Evolutionary conservation across 768 basidiomycete species (phyloP).

Genomic region (Tulasnella sp.): DNA sequence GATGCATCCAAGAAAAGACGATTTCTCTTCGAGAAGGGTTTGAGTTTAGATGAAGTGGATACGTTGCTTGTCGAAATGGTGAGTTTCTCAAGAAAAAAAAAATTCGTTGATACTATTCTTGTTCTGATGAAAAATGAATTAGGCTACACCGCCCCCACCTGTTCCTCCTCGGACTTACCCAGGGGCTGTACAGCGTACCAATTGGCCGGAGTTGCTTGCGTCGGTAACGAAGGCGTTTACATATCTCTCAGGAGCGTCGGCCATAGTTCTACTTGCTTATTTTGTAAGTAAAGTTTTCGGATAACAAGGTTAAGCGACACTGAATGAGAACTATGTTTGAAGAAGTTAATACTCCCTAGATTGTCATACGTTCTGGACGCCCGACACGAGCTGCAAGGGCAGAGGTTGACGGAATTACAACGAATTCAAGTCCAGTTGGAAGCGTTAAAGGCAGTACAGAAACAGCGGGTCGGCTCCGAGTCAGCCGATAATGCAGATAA

Average conservation of each 20-base stretch:
- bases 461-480: not conserved
- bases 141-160: slow-evolving; percentile 13
- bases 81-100: not conserved
- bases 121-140: not conserved
- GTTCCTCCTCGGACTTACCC: slow-evolving; percentile 15
- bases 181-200: not conserved
- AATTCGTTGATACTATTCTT: not conserved
- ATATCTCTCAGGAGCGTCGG: slow-evolving; percentile 10
- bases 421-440: no score
- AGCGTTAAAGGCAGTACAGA: not conserved
- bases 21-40: slow-evolving; percentile 13
- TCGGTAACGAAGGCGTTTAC: slow-evolving; percentile 5
- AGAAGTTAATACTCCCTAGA: slow-evolving; percentile 9
- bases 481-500: no score
- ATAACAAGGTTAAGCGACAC: no score
- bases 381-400: slow-evolving; percentile 8
- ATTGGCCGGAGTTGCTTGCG: slow-evolving; percentile 7
- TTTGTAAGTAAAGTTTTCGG: not conserved
- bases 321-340: not conserved
- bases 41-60: slow-evolving; percentile 6
- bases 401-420: no score
- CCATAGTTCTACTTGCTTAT: slow-evolving; percentile 6
- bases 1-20: slow-evolving; percentile 12
- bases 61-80: slow-evolving; percentile 13
- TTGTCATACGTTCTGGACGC: slow-evolving; percentile 8